phyloP scores from a whole-genome alignment of 2,329 filamentous ascomycete genomes.

The Alternaria triticina region DNA sequence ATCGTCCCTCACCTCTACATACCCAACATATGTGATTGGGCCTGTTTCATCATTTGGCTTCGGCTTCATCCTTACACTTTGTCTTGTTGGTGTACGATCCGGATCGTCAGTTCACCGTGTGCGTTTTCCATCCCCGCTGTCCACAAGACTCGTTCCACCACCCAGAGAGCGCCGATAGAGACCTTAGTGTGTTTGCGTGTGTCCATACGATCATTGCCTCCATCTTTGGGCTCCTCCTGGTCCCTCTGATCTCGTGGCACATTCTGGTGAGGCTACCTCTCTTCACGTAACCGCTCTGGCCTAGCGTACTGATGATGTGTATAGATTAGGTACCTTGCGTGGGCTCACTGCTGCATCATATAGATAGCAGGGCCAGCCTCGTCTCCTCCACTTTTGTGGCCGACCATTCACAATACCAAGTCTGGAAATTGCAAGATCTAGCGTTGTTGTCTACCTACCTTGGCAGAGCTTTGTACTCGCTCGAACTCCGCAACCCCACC shows the following conservation, averaged over 20 bases:
- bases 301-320: slow-evolving; percentile 30
- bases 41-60: slow-evolving; percentile 20
- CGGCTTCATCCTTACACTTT: slow-evolving; percentile 23
- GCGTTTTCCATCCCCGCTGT: slow-evolving; percentile 13
- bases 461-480: slow-evolving; percentile 7
- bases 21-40: slow-evolving; percentile 8
- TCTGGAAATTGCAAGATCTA: slow-evolving; percentile 8
- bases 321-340: slow-evolving; percentile 18
- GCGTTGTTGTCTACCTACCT: slow-evolving; percentile 1
- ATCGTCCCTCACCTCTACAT: slow-evolving; percentile 1
- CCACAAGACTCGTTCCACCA: slow-evolving; percentile 27
- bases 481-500: slow-evolving; percentile 19
- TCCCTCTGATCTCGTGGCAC: slow-evolving; percentile 36
- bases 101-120: slow-evolving; percentile 15
- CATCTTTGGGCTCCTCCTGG: slow-evolving; percentile 14
- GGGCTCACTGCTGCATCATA: slow-evolving; percentile 21
- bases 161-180: slow-evolving; percentile 20
- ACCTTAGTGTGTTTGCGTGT: slow-evolving; percentile 42
- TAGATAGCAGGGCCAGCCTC: slow-evolving; percentile 26
- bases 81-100: slow-evolving; percentile 16
- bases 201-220: slow-evolving; percentile 30
- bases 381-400: slow-evolving; percentile 11
- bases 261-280: slow-evolving; percentile 19
- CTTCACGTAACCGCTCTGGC: slow-evolving; percentile 14
- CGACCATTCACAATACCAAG: slow-evolving; percentile 20